Evolutionary conservation across 1,284 basidiomycete species (phyloP), one percentile per base, ranked within the genome.

Genomic region (Pascua sp.): DNA sequence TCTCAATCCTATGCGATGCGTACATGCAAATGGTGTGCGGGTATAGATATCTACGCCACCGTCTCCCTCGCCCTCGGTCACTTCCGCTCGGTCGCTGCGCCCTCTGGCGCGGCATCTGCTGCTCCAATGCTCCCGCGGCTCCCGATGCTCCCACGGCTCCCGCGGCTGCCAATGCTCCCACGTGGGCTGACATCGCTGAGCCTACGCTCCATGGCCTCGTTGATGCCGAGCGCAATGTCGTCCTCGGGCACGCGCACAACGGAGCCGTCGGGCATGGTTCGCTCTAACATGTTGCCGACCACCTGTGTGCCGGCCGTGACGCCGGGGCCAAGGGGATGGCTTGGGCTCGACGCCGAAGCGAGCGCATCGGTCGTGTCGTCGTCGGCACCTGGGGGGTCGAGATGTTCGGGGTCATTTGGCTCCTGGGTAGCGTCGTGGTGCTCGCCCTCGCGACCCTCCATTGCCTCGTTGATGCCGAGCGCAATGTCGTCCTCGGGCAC

Each of bases 251-350:
- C 76, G 8, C 62, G 55, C 4, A 78, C 66, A 39, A 51, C 62
- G 16, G 65, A 49, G 12, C 60, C 60, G 13, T 73, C 76, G 38
- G 62, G 61, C 38, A 78, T 68, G 40, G 66, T 61, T 16, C 69
- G 64, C 63, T 71, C 62, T 18, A 78, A 55, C 64, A 76, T 60
- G 10, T 74, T 73, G 37, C 69, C 67, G 11, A 62, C 66, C 8
- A 76, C 57, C 3, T 61, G 61, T 37, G 70, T 69, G 52, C 75
- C 73, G 0, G 56, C 15, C 15, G 64, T 67, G 2, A 78, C 76
- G 11, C 77, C 77, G 2, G 73, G 77, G 15, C 77, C 77, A 0
- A 77, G 61, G 0, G 76, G 77, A 41, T 65, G 63, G 1, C 64
- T 32, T 3, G 24, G 24, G 7, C 24, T 32, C 24, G 24, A 63